These are phyloP conservation scores for Pseudonitzschia multiseries DNA, from an alignment of 108 stramenopile genomes.

Conservation along the genomic window DNA sequence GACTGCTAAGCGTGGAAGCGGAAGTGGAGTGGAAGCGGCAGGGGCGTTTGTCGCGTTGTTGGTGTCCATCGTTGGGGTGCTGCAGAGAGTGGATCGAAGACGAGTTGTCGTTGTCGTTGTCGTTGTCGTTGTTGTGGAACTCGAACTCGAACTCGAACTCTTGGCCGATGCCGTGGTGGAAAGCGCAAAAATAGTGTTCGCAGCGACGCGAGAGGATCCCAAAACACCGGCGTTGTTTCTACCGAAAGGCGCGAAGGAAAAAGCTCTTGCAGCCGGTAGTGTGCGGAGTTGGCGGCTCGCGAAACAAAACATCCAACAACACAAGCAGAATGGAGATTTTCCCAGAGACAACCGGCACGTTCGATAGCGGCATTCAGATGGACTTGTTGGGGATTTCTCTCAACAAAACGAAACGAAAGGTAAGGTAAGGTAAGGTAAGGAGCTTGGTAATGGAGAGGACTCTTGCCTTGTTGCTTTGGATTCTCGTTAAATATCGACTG, in stretches of 20 bases:
- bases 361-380: slow-evolving; percentile 6
- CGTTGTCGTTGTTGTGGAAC: neutral
- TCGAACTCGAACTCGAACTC: too few species aligned
- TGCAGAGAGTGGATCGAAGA: slow-evolving; percentile 22
- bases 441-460: too few species aligned
- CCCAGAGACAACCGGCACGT: neutral
- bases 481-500: too few species aligned
- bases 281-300: neutral
- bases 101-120: neutral
- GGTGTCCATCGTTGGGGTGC: neutral
- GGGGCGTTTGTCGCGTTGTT: slow-evolving; percentile 6
- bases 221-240: too few species aligned
- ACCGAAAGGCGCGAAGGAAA: neutral
- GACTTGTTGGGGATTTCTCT: neutral
- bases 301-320: slow-evolving; percentile 7
- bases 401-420: too few species aligned
- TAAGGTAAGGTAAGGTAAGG: too few species aligned
- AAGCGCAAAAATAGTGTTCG: neutral
- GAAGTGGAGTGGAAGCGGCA: too few species aligned
- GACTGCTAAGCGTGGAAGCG: neutral
- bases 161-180: neutral
- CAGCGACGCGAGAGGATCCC: neutral
- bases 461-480: too few species aligned
- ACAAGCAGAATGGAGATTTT: slow-evolving; percentile 2
- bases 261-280: slow-evolving; percentile 6